Evolutionary conservation across 176 grass and related monocot species (phyloP).

Genomic region (Musa acuminata): DNA sequence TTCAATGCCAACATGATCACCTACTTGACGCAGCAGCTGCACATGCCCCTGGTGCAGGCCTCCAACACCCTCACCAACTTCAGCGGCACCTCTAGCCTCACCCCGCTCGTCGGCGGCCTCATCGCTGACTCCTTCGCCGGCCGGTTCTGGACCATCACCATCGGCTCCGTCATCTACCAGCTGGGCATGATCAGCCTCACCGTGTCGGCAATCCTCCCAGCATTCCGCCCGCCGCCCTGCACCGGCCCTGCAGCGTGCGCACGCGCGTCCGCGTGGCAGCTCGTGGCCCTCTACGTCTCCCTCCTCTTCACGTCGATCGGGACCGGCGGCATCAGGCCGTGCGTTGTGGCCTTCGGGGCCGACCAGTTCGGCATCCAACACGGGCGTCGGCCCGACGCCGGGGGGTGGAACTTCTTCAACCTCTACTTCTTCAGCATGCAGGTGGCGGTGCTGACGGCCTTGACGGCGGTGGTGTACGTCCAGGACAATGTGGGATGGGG

Average conservation of each 20-base stretch:
- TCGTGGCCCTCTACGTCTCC: constrained; percentile 30
- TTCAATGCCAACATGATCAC: constrained; percentile 23
- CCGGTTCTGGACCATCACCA: constrained; percentile 18
- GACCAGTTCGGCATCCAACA: constrained; percentile 53
- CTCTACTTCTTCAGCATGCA: constrained; percentile 17
- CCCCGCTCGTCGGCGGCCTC: constrained; percentile 7
- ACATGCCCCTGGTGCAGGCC: constrained; percentile 16
- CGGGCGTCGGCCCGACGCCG: constrained; percentile 13
- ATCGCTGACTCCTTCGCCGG: constrained; percentile 18
- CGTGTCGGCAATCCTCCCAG: constrained; percentile 7
- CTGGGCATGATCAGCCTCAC: constrained; percentile 18
- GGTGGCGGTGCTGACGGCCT: background rate
- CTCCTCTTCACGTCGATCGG: constrained; percentile 43
- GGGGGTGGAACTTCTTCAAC: constrained; percentile 58
- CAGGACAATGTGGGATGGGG: constrained; percentile 23
- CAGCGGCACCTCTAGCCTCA: constrained; percentile 20
- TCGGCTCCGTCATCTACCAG: constrained; percentile 12
- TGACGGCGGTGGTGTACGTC: constrained; percentile 22
- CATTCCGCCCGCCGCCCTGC: background rate
- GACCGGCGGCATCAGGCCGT: constrained; percentile 68
- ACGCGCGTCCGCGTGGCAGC: constrained; percentile 23
- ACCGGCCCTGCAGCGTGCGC: background rate
- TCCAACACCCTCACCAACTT: constrained; percentile 21
- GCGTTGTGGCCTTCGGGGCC: constrained; percentile 70
- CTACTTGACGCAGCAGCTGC: constrained; percentile 20